Base-by-base conservation (phyloP, 495 filamentous ascomycete species). In the Hamigera avellanea region DNA sequence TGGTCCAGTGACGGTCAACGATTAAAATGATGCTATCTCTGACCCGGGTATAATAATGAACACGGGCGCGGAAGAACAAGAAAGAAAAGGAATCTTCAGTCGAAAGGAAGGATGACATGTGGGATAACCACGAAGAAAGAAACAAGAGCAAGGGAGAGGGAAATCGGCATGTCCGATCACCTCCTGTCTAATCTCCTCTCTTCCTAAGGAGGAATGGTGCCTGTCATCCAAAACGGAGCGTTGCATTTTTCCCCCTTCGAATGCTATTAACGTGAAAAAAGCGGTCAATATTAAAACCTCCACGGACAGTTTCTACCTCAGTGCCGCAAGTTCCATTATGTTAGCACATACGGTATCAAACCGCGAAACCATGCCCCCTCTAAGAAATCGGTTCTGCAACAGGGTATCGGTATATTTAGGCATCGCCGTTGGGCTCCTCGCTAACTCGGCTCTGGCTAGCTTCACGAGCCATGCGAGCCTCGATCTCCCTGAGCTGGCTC, bases 401-500 rank as follows among this genome's bases (percentile, higher is more conserved):
- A 48, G 49, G 51, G 49, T 53, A 52, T 50, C 47, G 49, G 49
- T 51, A 52, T 48, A 50, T 56, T 50, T 61, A 66, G 45, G 59
- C 59, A 38, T 72, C 68, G 42, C 64, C 70, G 44, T 68, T 68
- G 41, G 57, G 54, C 42, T 66, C 59, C 19, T 60, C 60, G 35
- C 53, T 58, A 35, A 51, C 41, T 43, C 57, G 55, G 41, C 50
- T 40, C 41, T 57, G 49, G 62, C 70, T 76, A 46, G 76, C 64
- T 55, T 83, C 80, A 50, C 80, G 69, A 39, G 75, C 69, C 81
- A 86, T 86, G 44, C 81, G 69, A 36, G 76, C 78, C 62, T 86
- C 81, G 54, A 95, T 94, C 69, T 98, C 91, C 63, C 87, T 84
- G 46, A 98, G 75, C 66, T 98, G 91, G 56, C 86, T 94, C 70